These are phyloP conservation scores for Mercurialis annua DNA, from an alignment of 345 rosid genomes.

Conservation along the genomic window DNA sequence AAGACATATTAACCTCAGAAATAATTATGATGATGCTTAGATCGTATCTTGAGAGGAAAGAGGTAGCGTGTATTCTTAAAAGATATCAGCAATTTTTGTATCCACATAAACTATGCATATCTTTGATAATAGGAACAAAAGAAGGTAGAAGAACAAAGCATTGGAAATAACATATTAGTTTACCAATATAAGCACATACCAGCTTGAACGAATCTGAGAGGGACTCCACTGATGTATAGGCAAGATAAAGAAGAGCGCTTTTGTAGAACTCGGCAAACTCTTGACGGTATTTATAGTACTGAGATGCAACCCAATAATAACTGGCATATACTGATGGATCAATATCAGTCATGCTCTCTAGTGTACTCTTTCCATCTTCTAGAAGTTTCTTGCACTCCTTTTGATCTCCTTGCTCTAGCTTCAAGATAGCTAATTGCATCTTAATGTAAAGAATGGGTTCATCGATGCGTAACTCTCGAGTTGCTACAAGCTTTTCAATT, in stretches of 20 bases:
- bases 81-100: background rate
- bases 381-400: slow-evolving; percentile 87
- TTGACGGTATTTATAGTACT: slow-evolving; percentile 71
- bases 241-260: slow-evolving; percentile 91
- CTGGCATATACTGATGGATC: slow-evolving; percentile 94
- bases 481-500: slow-evolving; percentile 73
- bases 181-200: slow-evolving; percentile 40
- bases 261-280: slow-evolving; percentile 93
- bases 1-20: no score
- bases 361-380: slow-evolving; percentile 81
- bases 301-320: slow-evolving; percentile 92
- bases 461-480: slow-evolving; percentile 70
- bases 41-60: no score
- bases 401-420: slow-evolving; percentile 85
- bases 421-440: slow-evolving; percentile 82
- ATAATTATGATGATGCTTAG: no score
- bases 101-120: background rate
- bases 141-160: background rate
- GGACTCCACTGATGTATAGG: slow-evolving; percentile 88
- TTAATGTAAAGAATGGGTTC: slow-evolving; percentile 88
- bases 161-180: background rate
- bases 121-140: background rate
- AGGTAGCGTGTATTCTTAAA: background rate
- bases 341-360: slow-evolving; percentile 95
- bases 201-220: slow-evolving; percentile 93